A percentile compares a stretch with the other conserved stretches of the same genome.
Conservation (phyloP, 2,329 filamentous ascomycete genomes). For the Diaporthe ampelina region DNA sequence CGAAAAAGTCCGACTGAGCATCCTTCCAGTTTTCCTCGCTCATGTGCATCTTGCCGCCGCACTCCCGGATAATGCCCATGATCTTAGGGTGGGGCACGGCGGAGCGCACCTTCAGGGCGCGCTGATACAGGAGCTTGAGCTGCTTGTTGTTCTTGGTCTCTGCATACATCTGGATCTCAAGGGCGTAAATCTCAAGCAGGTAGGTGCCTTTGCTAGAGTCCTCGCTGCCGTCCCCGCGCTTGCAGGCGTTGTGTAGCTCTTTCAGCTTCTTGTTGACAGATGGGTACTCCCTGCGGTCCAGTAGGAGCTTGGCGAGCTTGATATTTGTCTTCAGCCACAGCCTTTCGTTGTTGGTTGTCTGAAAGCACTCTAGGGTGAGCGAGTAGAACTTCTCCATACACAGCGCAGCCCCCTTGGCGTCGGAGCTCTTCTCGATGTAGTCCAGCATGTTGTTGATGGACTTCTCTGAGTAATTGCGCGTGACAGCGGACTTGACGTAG, state of each 20-base stretch:
- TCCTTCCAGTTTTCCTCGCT: conserved; percentile 99
- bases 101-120: conserved; percentile 92
- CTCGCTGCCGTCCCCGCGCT: conserved; percentile 86
- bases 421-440: conserved; percentile 92
- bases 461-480: conserved; percentile 98
- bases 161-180: conserved; percentile 99
- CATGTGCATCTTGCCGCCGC: conserved; percentile 99
- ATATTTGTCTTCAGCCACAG: conserved; percentile 99
- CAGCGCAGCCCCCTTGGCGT: conserved; percentile 77
- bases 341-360: conserved; percentile 96
- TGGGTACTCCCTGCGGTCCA: conserved; percentile 90
- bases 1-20: conserved; percentile 97
- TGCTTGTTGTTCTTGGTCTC: conserved; percentile 98
- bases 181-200: conserved; percentile 92
- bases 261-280: conserved; percentile 85
- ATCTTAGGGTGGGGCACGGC: conserved; percentile 98
- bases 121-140: conserved; percentile 91
- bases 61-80: conserved; percentile 99
- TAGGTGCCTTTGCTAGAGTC: conserved; percentile 98
- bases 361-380: conserved; percentile 92
- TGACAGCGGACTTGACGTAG: conserved; percentile 97
- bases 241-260: conserved; percentile 91
- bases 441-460: conserved; percentile 99
- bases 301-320: conserved; percentile 90
- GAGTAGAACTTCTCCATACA: conserved; percentile 98